These are phyloP conservation scores for Diaporthe vexans DNA, from an alignment of 2,329 filamentous ascomycete genomes.

Conservation along the genomic window DNA sequence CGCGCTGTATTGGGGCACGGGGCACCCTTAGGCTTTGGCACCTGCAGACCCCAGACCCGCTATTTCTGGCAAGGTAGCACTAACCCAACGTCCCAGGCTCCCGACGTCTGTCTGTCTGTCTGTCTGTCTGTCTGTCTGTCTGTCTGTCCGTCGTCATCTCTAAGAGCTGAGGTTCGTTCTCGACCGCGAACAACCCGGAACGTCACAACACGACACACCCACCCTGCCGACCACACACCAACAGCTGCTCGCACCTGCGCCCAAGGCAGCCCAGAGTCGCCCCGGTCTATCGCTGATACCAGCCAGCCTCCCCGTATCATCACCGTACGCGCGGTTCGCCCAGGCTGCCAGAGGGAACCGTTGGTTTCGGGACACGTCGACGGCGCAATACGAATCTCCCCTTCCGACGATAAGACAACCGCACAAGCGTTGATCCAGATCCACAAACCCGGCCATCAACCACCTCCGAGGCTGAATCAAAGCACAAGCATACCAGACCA, in stretches of 20 bases:
- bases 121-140: conserved; percentile 41
- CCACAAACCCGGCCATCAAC: conserved; percentile 14
- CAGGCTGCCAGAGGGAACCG: conserved; percentile 28
- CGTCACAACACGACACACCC: conserved; percentile 14
- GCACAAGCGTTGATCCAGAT: conserved; percentile 26
- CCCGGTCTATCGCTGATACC: conserved; percentile 19
- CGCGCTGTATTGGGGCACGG: conserved; percentile 37
- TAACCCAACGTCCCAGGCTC: conserved; percentile 23
- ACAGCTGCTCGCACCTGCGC: conserved; percentile 15
- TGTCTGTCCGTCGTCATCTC: conserved; percentile 21
- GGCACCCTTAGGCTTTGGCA: conserved; percentile 37
- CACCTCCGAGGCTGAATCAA: conserved; percentile 26
- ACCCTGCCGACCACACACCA: conserved; percentile 29
- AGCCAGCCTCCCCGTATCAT: conserved; percentile 8
- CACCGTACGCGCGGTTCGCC: conserved; percentile 38
- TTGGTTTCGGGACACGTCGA: conserved; percentile 32
- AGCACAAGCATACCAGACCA: conserved; percentile 32
- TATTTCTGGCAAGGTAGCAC: conserved; percentile 27
- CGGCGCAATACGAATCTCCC: conserved; percentile 21
- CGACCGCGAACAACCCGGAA: conserved; percentile 7
- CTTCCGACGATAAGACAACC: conserved; percentile 25
- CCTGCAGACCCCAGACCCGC: conserved; percentile 38
- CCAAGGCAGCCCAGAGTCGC: conserved; percentile 21
- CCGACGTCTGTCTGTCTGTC: conserved; percentile 38
- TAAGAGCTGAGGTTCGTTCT: conserved; percentile 4